Evolutionary conservation across 2,329 filamentous ascomycete genomes (phyloP).

Genomic region (Aspergillus tanneri): DNA sequence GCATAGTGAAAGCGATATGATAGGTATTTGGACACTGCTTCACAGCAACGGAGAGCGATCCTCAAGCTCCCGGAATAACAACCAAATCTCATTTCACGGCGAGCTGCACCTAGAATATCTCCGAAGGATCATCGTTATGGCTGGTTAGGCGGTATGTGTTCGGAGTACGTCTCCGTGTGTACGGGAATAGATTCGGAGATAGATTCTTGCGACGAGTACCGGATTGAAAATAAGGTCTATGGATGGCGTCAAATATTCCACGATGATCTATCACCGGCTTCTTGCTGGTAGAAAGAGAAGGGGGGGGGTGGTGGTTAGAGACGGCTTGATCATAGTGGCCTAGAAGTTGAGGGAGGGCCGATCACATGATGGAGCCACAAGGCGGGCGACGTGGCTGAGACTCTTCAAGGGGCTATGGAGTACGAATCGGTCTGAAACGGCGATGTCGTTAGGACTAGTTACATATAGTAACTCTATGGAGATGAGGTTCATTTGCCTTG

Average conservation of each 20-base stretch:
- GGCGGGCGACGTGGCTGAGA: not conserved
- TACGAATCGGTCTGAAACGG: constrained; percentile 7
- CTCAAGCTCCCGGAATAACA: constrained; percentile 18
- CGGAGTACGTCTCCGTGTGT: not conserved
- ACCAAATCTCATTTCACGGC: constrained; percentile 27
- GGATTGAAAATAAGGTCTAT: too few species aligned
- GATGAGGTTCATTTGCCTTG: too few species aligned
- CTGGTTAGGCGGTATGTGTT: not conserved
- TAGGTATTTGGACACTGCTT: constrained; percentile 3
- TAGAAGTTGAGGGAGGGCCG: constrained; percentile 17
- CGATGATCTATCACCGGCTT: too few species aligned
- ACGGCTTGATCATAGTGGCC: too few species aligned
- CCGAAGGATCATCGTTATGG: constrained; percentile 20
- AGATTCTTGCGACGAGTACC: too few species aligned
- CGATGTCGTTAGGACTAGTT: constrained; percentile 14
- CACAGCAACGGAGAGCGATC: constrained; percentile 20
- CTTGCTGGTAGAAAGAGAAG: too few species aligned
- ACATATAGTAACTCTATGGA: too few species aligned
- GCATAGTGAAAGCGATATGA: constrained; percentile 28
- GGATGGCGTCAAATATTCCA: not conserved
- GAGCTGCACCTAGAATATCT: constrained; percentile 16
- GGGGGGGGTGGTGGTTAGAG: too few species aligned
- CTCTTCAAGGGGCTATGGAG: too few species aligned
- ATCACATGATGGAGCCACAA: constrained; percentile 27
- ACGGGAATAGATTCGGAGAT: not conserved